A percentile compares a stretch with the other conserved stretches of the same genome.
These are phyloP conservation scores for Ciborinia camelliae DNA, from an alignment of 2,329 filamentous ascomycete genomes.

Conservation along the genomic window DNA sequence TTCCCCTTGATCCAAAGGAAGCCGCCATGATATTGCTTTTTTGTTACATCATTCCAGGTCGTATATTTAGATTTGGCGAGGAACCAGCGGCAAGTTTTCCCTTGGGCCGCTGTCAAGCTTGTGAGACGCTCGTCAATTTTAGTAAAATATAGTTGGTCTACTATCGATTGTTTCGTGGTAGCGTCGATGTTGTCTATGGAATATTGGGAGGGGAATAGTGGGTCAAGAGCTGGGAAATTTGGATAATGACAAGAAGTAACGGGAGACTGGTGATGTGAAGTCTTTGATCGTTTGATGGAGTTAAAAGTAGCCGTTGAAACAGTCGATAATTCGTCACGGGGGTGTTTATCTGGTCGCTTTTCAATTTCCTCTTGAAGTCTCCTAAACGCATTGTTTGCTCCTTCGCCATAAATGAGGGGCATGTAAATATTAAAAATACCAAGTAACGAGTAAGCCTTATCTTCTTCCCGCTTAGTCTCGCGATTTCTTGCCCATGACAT, in stretches of 20 bases:
- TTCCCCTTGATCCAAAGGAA: constrained; percentile 50
- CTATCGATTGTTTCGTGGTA: constrained; percentile 27
- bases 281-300: constrained; percentile 23
- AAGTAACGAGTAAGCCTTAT: constrained; percentile 41
- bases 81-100: constrained; percentile 44
- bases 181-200: constrained; percentile 18
- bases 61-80: constrained; percentile 37
- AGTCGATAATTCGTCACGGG: constrained; percentile 19
- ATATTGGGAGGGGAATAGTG: neutral
- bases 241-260: neutral
- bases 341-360: constrained; percentile 20
- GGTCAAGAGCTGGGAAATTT: neutral
- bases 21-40: constrained; percentile 37
- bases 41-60: constrained; percentile 40
- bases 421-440: constrained; percentile 46
- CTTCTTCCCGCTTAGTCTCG: constrained; percentile 40
- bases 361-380: constrained; percentile 40
- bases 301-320: constrained; percentile 16
- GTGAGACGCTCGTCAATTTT: constrained; percentile 41
- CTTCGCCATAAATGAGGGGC: constrained; percentile 44
- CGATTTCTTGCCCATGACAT: constrained; percentile 39
- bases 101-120: constrained; percentile 40
- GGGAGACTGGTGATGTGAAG: constrained; percentile 10
- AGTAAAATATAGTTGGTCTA: constrained; percentile 41
- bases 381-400: constrained; percentile 33